phyloP scores from a whole-genome alignment of 1,284 basidiomycete species.

The Pseudozyma tsukubaensis region DNA sequence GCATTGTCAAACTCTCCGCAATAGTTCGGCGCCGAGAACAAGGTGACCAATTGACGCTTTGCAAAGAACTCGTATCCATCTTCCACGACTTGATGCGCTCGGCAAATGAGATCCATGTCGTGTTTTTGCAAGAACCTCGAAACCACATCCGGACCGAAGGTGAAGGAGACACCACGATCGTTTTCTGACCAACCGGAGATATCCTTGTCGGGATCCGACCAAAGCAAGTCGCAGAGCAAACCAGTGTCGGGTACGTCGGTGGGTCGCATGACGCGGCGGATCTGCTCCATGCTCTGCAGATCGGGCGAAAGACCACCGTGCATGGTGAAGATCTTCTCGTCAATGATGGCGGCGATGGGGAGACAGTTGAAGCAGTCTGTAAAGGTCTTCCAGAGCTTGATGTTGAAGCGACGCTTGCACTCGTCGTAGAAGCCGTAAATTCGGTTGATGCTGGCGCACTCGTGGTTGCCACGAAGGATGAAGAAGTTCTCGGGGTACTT shows the following conservation, averaged over 20 bases:
- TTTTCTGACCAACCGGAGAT: constrained; percentile 99
- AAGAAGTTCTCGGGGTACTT: constrained; percentile 99
- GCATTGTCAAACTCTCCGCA: constrained; percentile 99
- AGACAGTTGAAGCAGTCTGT: constrained; percentile 97
- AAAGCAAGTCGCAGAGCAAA: constrained; percentile 94
- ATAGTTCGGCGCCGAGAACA: constrained; percentile 98
- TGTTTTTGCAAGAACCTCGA: constrained; percentile 96
- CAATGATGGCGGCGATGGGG: constrained; percentile 94
- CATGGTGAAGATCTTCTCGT: constrained; percentile 93
- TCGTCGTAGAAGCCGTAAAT: constrained; percentile 98
- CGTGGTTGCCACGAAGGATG: constrained; percentile 92
- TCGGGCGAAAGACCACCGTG: constrained; percentile 93
- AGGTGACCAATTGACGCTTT: constrained; percentile 93
- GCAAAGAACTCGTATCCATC: constrained; percentile 99
- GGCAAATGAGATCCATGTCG: constrained; percentile 98
- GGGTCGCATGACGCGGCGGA: constrained; percentile 97
- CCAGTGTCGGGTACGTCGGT: constrained; percentile 99
- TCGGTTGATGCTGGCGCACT: constrained; percentile 92
- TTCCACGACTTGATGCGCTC: constrained; percentile 98
- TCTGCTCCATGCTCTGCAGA: constrained; percentile 99
- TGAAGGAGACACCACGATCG: constrained; percentile 96
- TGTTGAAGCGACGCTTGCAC: constrained; percentile 97
- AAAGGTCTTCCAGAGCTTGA: constrained; percentile 98
- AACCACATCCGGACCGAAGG: constrained; percentile 98
- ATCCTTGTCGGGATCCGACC: constrained; percentile 99